These are phyloP conservation scores for Spathaspora sp. DNA, from an alignment of 1,139 yeast species.

Conservation along the genomic window DNA sequence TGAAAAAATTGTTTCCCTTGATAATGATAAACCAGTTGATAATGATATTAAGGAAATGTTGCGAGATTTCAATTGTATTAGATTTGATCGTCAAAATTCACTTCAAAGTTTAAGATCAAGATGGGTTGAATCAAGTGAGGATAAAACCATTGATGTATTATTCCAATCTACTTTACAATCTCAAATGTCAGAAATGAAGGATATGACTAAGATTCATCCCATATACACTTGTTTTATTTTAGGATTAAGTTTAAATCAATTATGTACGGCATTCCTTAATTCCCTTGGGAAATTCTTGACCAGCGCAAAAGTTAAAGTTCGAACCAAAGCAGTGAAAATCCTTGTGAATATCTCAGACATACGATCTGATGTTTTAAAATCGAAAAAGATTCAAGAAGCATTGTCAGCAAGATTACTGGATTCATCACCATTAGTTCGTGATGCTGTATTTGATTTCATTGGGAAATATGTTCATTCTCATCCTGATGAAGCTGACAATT, in stretches of 20 bases:
- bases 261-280: conserved; percentile 55
- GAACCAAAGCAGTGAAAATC: conserved; percentile 64
- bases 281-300: conserved; percentile 50
- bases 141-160: background rate
- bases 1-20: conserved; percentile 3
- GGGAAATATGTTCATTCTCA: conserved; percentile 47
- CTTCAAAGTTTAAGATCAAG: conserved; percentile 5
- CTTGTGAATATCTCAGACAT: conserved; percentile 45
- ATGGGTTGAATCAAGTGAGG: conserved; percentile 1
- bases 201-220: background rate
- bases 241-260: conserved; percentile 28
- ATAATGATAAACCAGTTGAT: background rate
- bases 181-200: background rate
- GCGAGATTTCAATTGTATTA: conserved; percentile 6
- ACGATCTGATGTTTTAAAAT: conserved; percentile 50
- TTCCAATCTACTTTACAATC: background rate
- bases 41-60: conserved; percentile 5
- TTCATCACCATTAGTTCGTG: conserved; percentile 69
- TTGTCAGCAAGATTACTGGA: conserved; percentile 56
- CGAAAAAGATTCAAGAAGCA: conserved; percentile 51
- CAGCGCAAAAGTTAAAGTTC: conserved; percentile 56
- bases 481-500: conserved; percentile 46
- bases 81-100: conserved; percentile 6
- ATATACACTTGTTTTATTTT: conserved; percentile 5
- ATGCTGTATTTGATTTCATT: conserved; percentile 70